phyloP scores from a whole-genome alignment of 768 basidiomycete genomes.

The Paxillus involutus region DNA sequence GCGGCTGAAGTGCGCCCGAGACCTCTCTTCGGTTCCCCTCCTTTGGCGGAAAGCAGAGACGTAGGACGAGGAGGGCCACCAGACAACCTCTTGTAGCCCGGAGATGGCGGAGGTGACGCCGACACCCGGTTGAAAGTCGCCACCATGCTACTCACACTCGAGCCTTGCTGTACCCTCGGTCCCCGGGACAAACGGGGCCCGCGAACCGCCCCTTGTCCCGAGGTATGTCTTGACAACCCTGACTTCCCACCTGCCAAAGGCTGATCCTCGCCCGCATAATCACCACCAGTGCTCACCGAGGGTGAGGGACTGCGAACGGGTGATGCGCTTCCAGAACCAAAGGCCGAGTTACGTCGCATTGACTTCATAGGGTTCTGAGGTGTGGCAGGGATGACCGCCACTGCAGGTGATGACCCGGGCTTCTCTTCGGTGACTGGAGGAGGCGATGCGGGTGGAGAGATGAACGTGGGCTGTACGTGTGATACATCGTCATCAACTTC shows the following conservation, averaged over 20 bases:
- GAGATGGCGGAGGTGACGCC: conserved; percentile 40
- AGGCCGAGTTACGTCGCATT: conserved; percentile 33
- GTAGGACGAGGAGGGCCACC: conserved; percentile 25
- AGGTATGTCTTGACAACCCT: conserved; percentile 48
- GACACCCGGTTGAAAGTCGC: conserved; percentile 50
- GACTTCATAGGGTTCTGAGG: conserved; percentile 54
- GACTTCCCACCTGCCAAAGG: conserved; percentile 32
- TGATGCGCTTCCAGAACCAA: conserved; percentile 35
- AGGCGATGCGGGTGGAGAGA: conserved; percentile 21
- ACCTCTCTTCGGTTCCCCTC: conserved; percentile 33
- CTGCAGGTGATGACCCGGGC: conserved; percentile 28
- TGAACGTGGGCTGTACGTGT: conserved; percentile 16
- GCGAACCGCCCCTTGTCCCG: conserved; percentile 41
- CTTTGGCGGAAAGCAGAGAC: conserved; percentile 11
- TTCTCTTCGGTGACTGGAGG: conserved; percentile 26
- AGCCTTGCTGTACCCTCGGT: conserved; percentile 39
- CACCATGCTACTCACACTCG: conserved; percentile 55
- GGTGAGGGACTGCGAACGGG: conserved; percentile 48
- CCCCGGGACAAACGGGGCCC: conserved; percentile 51
- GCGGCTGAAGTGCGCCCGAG: conserved; percentile 46
- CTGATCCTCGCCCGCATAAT: conserved; percentile 32
- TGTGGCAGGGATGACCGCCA: conserved; percentile 43
- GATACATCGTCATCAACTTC: conserved; percentile 50
- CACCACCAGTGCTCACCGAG: conserved; percentile 23
- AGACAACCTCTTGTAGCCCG: conserved; percentile 46